Evolutionary conservation across 2,329 filamentous ascomycete genomes (phyloP).

Genomic region (Herpotrichia juniperi): DNA sequence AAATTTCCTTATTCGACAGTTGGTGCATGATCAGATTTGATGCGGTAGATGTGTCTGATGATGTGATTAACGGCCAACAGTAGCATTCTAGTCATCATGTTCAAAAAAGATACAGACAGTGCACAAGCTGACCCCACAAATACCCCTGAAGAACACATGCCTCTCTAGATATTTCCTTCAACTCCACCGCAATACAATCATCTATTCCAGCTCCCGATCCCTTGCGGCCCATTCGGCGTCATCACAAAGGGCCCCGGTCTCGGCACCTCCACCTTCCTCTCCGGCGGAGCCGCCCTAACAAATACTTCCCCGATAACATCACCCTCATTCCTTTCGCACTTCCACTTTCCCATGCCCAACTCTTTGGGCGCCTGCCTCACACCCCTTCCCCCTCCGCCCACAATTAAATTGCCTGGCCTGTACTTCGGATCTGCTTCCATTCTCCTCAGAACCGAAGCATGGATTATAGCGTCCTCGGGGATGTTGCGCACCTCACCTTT

Average conservation of each 20-base stretch:
- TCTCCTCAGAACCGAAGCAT: slow-evolving; percentile 74
- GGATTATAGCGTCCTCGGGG: slow-evolving; percentile 71
- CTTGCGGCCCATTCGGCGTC: slow-evolving; percentile 15
- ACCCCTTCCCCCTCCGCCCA: slow-evolving; percentile 79
- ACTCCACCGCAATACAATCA: background rate
- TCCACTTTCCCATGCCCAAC: slow-evolving; percentile 75
- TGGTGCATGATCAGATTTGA: too few species aligned
- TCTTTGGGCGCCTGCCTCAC: slow-evolving; percentile 64
- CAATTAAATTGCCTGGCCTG: slow-evolving; percentile 78
- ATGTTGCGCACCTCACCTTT: slow-evolving; percentile 80
- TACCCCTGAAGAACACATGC: too few species aligned
- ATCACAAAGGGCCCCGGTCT: slow-evolving; percentile 9
- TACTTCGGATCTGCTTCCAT: slow-evolving; percentile 70
- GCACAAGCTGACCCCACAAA: too few species aligned
- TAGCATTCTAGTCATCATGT: too few species aligned
- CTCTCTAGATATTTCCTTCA: too few species aligned
- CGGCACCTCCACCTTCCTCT: slow-evolving; percentile 20
- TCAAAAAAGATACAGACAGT: too few species aligned
- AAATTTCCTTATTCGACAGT: too few species aligned
- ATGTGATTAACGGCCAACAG: too few species aligned
- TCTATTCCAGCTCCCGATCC: background rate
- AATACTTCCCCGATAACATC: slow-evolving; percentile 72
- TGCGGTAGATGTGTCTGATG: too few species aligned
- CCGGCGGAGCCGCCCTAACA: slow-evolving; percentile 47
- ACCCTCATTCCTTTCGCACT: slow-evolving; percentile 66